phyloP scores from a whole-genome alignment of 2,329 filamentous ascomycete species.

The Dendrostoma leiphaemia region DNA sequence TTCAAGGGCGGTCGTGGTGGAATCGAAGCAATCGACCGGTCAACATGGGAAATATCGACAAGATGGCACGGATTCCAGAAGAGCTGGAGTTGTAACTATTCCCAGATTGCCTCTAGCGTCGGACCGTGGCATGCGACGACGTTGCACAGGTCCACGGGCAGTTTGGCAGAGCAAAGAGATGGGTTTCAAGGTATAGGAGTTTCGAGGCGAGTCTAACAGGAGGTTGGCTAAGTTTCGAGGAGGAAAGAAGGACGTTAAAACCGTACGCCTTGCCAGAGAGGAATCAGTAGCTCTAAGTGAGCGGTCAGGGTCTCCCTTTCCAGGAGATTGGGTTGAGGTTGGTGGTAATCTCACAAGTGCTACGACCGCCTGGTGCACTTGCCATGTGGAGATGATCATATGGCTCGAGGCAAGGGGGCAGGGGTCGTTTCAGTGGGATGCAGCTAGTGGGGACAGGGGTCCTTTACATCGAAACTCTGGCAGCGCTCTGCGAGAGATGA shows the following conservation, averaged over 20 bases:
- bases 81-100: not conserved
- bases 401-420: not conserved
- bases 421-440: constrained; percentile 13
- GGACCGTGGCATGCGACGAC: not conserved
- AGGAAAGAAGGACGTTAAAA: not conserved
- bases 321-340: constrained; percentile 15
- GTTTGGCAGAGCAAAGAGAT: not conserved
- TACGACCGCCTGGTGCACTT: not conserved
- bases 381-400: constrained; percentile 11
- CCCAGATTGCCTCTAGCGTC: not conserved
- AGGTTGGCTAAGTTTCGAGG: not conserved
- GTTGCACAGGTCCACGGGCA: not conserved
- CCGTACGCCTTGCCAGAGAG: not conserved
- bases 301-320: constrained; percentile 17
- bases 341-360: constrained; percentile 19
- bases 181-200: not conserved
- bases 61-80: no score
- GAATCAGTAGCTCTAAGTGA: not conserved
- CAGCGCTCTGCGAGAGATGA: not conserved
- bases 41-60: not conserved
- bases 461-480: not conserved
- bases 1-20: constrained; percentile 41
- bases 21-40: constrained; percentile 14
- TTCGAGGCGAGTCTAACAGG: not conserved
- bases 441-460: constrained; percentile 7